Evolutionary conservation across 257 asterid species (phyloP).

Genomic region (Petunia axillaris): DNA sequence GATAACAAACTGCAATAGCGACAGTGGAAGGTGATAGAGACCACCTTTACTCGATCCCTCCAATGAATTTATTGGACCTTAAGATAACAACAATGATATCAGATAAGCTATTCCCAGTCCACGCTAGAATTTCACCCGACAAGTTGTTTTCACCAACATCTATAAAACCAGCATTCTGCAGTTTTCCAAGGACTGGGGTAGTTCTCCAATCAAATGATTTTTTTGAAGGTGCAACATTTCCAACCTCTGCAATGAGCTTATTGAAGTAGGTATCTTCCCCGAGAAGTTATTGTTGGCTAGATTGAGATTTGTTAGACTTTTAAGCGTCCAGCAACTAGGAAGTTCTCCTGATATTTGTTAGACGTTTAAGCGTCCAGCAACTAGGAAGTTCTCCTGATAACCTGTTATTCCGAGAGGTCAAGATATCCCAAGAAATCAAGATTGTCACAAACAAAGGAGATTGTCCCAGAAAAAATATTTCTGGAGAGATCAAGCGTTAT

Average conservation of each 20-base stretch:
- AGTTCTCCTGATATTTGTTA: constrained; percentile 22
- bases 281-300: constrained; percentile 40
- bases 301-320: constrained; percentile 20
- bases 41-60: too few species aligned
- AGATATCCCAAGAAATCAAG: neutral
- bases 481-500: constrained; percentile 24
- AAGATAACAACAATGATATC: constrained; percentile 37
- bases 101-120: constrained; percentile 34
- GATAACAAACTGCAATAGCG: too few species aligned
- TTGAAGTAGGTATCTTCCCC: constrained; percentile 27
- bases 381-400: constrained; percentile 32
- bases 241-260: neutral
- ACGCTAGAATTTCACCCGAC: constrained; percentile 35
- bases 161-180: constrained; percentile 21
- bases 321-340: constrained; percentile 28
- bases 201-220: constrained; percentile 37
- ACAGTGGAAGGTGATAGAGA: too few species aligned
- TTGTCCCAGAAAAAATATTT: constrained; percentile 24
- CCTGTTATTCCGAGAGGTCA: too few species aligned
- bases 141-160: constrained; percentile 36
- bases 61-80: constrained; percentile 37
- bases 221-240: constrained; percentile 31
- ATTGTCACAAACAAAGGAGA: constrained; percentile 21
- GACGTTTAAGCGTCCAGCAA: constrained; percentile 1
- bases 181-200: constrained; percentile 32